phyloP scores from a whole-genome alignment of 1,284 basidiomycete genomes.

The Mycena sp. region DNA sequence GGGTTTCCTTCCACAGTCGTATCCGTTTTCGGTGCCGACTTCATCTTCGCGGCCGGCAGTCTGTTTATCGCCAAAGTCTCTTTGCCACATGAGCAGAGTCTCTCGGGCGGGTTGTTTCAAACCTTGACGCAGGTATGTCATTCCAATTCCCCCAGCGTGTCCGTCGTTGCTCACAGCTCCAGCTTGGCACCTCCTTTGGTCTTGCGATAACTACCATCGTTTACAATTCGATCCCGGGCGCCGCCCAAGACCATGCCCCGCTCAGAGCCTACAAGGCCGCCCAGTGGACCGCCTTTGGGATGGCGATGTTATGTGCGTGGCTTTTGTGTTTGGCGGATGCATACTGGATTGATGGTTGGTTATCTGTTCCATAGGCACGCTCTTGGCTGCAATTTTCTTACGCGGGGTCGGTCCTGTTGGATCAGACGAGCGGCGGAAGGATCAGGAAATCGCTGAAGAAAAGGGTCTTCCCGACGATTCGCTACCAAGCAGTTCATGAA shows the following conservation, averaged over 20 bases:
- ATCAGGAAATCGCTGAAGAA: not conserved
- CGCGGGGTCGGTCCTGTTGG: constrained; percentile 70
- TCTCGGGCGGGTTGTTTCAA: constrained; percentile 81
- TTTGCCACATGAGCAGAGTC: constrained; percentile 79
- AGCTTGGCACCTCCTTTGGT: constrained; percentile 81
- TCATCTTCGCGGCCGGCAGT: constrained; percentile 79
- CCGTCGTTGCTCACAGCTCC: not conserved
- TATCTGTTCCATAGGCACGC: constrained; percentile 49
- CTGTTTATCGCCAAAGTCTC: constrained; percentile 84
- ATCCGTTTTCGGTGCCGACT: constrained; percentile 82
- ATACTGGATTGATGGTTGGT: not conserved
- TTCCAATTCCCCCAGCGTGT: not conserved
- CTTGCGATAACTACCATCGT: constrained; percentile 81
- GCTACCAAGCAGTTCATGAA: not conserved
- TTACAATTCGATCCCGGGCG: constrained; percentile 59
- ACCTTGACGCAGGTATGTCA: constrained; percentile 74
- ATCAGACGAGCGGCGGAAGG: constrained; percentile 34
- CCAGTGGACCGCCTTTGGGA: constrained; percentile 67
- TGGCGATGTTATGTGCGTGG: constrained; percentile 25
- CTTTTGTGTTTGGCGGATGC: not conserved
- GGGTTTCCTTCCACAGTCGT: constrained; percentile 83
- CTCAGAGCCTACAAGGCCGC: constrained; percentile 67
- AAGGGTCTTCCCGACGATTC: not conserved
- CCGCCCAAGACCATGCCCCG: constrained; percentile 44
- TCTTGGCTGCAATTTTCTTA: constrained; percentile 63